Conservation (phyloP, 2,329 filamentous ascomycete genomes). For the Fusarium odoratissimum region DNA sequence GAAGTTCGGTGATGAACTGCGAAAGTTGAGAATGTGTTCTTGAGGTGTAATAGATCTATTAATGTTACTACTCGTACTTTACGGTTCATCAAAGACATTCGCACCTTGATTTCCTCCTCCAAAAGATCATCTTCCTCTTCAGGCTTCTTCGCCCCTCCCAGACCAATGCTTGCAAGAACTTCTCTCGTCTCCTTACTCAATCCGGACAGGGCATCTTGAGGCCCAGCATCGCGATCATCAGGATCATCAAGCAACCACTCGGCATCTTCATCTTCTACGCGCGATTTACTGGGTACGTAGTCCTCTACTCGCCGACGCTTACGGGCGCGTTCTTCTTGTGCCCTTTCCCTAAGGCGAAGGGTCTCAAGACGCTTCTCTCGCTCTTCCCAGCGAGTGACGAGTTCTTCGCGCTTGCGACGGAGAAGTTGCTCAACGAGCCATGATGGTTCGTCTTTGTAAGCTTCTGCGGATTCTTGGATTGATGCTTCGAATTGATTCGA, state of each 20-base stretch:
- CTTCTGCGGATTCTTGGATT: conserved; percentile 57
- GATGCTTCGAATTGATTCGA: conserved; percentile 66
- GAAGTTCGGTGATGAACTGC: conserved; percentile 86
- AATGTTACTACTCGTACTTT: conserved; percentile 46
- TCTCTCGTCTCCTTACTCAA: conserved; percentile 81
- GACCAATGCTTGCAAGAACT: conserved; percentile 74
- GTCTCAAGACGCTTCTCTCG: conserved; percentile 77
- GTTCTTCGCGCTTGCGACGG: conserved; percentile 73
- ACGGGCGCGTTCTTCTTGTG: conserved; percentile 61
- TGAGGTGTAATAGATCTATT: conserved; percentile 87
- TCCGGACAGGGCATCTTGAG: conserved; percentile 59
- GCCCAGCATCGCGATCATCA: conserved; percentile 61
- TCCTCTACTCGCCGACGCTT: conserved; percentile 60
- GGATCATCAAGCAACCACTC: conserved; percentile 80
- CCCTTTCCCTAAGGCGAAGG: conserved; percentile 72
- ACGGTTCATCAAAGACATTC: conserved; percentile 12
- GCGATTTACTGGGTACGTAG: conserved; percentile 26
- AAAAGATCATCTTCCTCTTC: conserved; percentile 59
- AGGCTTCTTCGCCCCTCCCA: conserved; percentile 52
- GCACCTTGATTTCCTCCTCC: conserved; percentile 76
- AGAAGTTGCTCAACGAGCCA: conserved; percentile 87
- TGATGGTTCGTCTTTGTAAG: conserved; percentile 76
- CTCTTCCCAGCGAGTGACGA: conserved; percentile 75
- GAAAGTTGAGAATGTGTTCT: conserved; percentile 92
- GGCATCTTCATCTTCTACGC: conserved; percentile 66